Percentiles rank a stretch among this genome's conserved stretches.
Evolutionary conservation across 768 basidiomycete genomes (phyloP).

Genomic region (Macrolepiota dolichaula): DNA sequence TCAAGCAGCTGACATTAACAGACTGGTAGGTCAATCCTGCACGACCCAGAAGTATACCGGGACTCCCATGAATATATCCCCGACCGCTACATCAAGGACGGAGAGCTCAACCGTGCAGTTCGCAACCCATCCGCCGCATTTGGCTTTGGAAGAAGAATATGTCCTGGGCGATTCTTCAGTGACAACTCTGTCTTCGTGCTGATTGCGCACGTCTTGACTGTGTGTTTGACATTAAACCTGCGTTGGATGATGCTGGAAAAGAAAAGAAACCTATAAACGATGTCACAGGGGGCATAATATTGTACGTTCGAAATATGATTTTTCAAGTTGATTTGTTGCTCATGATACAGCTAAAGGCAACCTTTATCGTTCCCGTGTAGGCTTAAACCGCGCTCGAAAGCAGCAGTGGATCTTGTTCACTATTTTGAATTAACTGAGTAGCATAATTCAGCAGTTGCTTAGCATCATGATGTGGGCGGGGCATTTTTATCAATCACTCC

Average conservation of each 20-base stretch:
- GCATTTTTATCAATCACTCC: no score
- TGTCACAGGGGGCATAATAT: slow-evolving; percentile 5
- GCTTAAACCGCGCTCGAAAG: neutral
- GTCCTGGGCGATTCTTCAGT: slow-evolving; percentile 20
- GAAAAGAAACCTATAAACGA: slow-evolving; percentile 10
- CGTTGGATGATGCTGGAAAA: slow-evolving; percentile 17
- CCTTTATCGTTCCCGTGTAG: neutral
- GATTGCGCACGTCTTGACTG: slow-evolving; percentile 15
- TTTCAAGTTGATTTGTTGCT: neutral
- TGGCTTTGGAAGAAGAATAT: slow-evolving; percentile 14
- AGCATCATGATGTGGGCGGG: no score
- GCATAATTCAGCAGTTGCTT: no score
- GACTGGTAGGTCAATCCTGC: slow-evolving; percentile 13
- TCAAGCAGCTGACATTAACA: neutral
- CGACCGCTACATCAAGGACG: slow-evolving; percentile 14
- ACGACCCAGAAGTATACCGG: slow-evolving; percentile 13
- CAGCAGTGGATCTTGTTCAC: neutral
- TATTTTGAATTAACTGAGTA: no score
- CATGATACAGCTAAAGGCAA: neutral
- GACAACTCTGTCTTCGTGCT: slow-evolving; percentile 13
- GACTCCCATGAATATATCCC: slow-evolving; percentile 13
- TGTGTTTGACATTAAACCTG: slow-evolving; percentile 16
- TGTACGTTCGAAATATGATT: neutral
- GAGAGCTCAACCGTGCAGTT: neutral
- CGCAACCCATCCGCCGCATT: slow-evolving; percentile 2